Percentiles rank a stretch among this genome's conserved stretches.
Conservation (phyloP, 2,329 filamentous ascomycete species). For the Pyrenophora seminiperda region DNA sequence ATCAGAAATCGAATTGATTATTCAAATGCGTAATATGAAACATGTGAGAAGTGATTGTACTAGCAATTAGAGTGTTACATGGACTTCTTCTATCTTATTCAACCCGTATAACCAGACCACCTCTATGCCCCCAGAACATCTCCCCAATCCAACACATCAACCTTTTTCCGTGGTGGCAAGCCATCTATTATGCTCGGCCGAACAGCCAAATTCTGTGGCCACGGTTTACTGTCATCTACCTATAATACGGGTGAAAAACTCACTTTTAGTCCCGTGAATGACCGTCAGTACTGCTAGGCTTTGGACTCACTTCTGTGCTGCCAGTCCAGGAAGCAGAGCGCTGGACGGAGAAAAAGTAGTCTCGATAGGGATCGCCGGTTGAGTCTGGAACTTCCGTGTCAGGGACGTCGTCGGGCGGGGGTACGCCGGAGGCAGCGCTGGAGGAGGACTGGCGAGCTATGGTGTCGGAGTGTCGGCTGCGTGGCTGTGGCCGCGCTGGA, state of each 20-base stretch:
- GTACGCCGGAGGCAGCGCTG: neutral
- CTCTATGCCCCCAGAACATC: conserved; percentile 21
- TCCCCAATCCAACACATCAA: conserved; percentile 26
- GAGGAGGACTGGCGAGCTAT: neutral
- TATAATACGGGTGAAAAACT: conserved; percentile 6
- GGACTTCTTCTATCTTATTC: too few relatives aligned
- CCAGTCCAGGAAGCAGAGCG: conserved; percentile 27
- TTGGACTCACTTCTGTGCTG: conserved; percentile 28
- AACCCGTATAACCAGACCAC: neutral
- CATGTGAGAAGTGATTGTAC: too few relatives aligned
- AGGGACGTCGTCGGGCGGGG: neutral
- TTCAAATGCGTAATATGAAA: too few relatives aligned
- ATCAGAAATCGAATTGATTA: too few relatives aligned
- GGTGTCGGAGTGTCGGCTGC: neutral
- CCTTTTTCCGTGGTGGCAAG: conserved; percentile 13
- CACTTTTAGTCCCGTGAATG: conserved; percentile 15
- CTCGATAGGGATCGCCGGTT: conserved; percentile 25
- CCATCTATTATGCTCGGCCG: conserved; percentile 19
- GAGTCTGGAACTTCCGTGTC: too few relatives aligned
- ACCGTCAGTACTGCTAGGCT: neutral
- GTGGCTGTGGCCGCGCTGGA: conserved; percentile 2
- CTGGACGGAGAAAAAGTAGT: conserved; percentile 22
- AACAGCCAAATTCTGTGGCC: conserved; percentile 23
- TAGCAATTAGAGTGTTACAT: too few relatives aligned
- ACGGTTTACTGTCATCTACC: conserved; percentile 19